phyloP scores from a whole-genome alignment of 169 alveolate species.

The Perkinsus olseni region DNA sequence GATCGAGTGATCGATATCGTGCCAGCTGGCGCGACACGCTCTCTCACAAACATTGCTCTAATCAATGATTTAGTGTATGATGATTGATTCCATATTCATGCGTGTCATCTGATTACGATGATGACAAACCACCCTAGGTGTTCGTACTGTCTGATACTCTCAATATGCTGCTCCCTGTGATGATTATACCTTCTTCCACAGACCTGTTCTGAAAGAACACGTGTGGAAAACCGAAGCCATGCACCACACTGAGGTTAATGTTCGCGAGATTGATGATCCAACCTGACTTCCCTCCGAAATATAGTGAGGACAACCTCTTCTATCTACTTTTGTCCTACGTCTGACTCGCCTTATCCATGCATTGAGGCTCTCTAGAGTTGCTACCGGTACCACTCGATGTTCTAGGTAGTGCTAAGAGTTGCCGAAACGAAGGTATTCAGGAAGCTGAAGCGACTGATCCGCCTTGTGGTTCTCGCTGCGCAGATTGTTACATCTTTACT shows the following conservation, averaged over 20 bases:
- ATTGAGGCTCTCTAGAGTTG: not conserved
- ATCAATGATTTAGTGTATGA: not conserved
- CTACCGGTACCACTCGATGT: not conserved
- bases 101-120: not conserved
- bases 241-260: not conserved
- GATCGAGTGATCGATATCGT: not conserved
- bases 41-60: no score
- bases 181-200: not conserved
- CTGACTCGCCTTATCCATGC: not conserved
- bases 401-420: slow-evolving; percentile 2
- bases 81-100: not conserved
- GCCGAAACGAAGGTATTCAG: slow-evolving; percentile 1
- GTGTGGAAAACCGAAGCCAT: not conserved
- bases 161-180: not conserved
- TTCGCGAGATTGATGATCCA: not conserved
- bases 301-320: not conserved
- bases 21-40: not conserved
- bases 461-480: not conserved
- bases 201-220: not conserved
- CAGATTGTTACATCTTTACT: not conserved
- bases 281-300: not conserved
- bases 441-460: not conserved
- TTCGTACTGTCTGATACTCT: not conserved
- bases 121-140: slow-evolving; percentile 1
- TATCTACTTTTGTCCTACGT: slow-evolving; percentile 1